Base-by-base conservation (phyloP, 176 grass and related monocot species). In the Hsuehochloa calcarea region DNA sequence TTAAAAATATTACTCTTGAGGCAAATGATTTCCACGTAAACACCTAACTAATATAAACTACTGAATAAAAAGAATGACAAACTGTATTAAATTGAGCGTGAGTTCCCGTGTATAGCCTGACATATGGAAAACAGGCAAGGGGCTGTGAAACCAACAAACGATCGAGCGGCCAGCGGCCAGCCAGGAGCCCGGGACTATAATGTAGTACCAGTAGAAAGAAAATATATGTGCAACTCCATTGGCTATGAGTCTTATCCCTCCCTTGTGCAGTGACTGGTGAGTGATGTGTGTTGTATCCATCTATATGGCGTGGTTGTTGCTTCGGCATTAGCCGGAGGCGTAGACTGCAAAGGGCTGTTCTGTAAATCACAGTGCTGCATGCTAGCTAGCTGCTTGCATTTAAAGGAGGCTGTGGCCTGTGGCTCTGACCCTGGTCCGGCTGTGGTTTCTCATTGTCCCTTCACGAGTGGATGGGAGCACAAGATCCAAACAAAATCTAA, bases 401-500 rank as follows among this genome's bases (percentile, higher is more conserved):
- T 88, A 83, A 90, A 90, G 66, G 56, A 35, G 43, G 23, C 64
- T 80, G 60, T 34, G 19, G 3, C n/a, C 64, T 80, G 60, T 34
- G 19, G 3, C n/a, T 2, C 70, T 74, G 58, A 0, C 10, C 10
- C 49, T 34, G 73, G 56, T 4, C 43, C 26, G 27, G 58, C 77
- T 75, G 68, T 87, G 74, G 54, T 86, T 84, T 74, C 41, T 63
- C 84, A 27, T 88, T 77, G 78, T 85, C 81, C 70, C 78, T 81
- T 88, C 85, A 88, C 85, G 75, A 88, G 75, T 89, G 79, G 70
- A 92, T 72, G 68, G 49, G n/a, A 51, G 85, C 90, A 84, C 89
- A 82, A 87, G 87, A 94, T 99, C 93, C 88, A 86, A 94, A 94
- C 91, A 96, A 93, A 95, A 98, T 96, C 93, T 75, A 98, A 76